Conservation (phyloP, 129 eudicot genomes). For the Centrapalus pauciflorus region DNA sequence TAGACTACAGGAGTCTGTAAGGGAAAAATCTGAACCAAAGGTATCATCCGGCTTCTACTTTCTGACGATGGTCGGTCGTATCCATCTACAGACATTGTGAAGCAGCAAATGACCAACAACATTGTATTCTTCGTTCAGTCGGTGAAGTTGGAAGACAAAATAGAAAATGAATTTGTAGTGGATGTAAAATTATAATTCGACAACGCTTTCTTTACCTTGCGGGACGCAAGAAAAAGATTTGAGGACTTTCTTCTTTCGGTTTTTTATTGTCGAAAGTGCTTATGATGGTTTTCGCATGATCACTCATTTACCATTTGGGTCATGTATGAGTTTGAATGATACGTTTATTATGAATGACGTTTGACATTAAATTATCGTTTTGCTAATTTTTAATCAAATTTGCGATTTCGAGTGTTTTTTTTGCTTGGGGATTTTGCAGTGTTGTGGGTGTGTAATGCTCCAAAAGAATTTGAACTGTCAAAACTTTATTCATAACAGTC, state of each 20-base stretch:
- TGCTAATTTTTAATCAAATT: background rate
- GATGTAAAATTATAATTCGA: constrained; percentile 1
- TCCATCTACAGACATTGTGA: background rate
- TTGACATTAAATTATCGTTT: background rate
- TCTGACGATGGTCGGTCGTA: no score
- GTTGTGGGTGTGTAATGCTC: no score
- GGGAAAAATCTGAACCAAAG: background rate
- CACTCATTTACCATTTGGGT: no score
- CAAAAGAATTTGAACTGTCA: no score
- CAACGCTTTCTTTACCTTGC: no score
- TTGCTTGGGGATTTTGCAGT: no score
- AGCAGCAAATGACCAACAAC: background rate
- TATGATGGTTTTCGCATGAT: no score
- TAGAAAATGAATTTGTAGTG: background rate
- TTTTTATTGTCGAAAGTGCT: background rate
- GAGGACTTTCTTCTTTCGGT: no score
- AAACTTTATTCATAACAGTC: no score
- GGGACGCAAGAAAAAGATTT: no score
- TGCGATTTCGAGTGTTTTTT: no score
- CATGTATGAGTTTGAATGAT: background rate
- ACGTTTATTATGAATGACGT: background rate
- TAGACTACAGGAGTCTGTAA: constrained; percentile 90
- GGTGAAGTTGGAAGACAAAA: background rate
- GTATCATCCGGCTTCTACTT: background rate
- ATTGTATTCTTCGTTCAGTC: background rate